Base-by-base conservation (phyloP, 805 yeast species). In the Nakazawaea ishiwadae region DNA sequence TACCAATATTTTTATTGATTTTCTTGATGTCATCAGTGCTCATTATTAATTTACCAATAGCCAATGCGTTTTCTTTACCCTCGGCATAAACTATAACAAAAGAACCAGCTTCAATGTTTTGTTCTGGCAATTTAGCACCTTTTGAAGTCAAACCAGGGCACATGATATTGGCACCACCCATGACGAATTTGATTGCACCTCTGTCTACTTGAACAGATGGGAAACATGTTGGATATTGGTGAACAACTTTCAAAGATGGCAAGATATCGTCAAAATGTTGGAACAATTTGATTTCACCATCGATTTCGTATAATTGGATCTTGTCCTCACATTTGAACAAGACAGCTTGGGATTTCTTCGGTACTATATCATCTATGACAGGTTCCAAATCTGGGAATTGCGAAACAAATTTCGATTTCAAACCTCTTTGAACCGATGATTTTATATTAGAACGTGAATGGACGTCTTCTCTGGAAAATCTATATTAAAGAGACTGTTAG, bases 111-210 rank as follows among this genome's bases (percentile, higher is more conserved):
- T 75, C 79, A 44, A 79, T 58, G 29, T 81, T 77, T 23, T 81
- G 81, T 18, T 81, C 90, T 16, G 96, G 96, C 46, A 89, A 67
- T 40, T 65, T 63, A 16, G 95, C 96, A 31, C 96, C 96, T 2
- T 82, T 72, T 15, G 93, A 80, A 0, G 96, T 88, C 48, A 88
- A 71, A 15, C 96, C 96, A 3, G 96, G 96, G 63, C 96, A 90
- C 98, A 90, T 90, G 55, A 90, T 85, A 56, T 90, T 90, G 21
- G 97, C 96, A 43, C 97, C 98, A 4, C 95, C 83, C n/a, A 90
- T 66, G 19, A 90, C 93, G 56, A 90, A 90, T 62, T 90, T 90
- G 59, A 90, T 90, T 39, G 98, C 98, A 44, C 98, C 98, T 58
- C 96, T 75, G 55, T 90, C 98, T 10, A 91, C 97, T 56, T 81